A percentile compares a stretch with the other conserved stretches of the same genome.
Conservation (phyloP, 768 basidiomycete genomes). For the Auricularia sp. region DNA sequence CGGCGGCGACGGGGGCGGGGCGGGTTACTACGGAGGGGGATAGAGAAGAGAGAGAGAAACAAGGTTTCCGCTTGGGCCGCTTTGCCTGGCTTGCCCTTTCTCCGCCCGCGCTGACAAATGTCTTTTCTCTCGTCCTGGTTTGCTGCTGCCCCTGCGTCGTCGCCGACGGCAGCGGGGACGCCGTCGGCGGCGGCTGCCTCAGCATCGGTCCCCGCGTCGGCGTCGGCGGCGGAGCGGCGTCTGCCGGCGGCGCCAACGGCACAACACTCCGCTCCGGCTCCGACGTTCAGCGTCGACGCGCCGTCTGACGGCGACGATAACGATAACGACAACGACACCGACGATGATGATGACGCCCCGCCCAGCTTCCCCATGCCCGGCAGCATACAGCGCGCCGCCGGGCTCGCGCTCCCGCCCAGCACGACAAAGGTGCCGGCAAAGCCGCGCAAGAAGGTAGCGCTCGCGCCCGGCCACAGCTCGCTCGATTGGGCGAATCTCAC, state of each 20-base stretch:
- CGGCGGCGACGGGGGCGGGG: neutral
- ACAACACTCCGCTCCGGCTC: too few species aligned
- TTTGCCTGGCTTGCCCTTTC: neutral
- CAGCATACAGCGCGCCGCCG: slow-evolving; percentile 61
- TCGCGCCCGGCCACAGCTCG: slow-evolving; percentile 85
- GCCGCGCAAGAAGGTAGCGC: slow-evolving; percentile 68
- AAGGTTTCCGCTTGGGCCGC: neutral
- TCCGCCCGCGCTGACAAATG: neutral
- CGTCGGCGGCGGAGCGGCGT: too few species aligned
- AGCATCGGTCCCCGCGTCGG: too few species aligned
- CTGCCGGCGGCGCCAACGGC: too few species aligned
- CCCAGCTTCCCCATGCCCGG: slow-evolving; percentile 65
- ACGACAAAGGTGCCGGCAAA: slow-evolving; percentile 54
- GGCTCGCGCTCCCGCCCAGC: slow-evolving; percentile 46
- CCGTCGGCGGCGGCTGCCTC: too few species aligned
- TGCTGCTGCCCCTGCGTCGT: neutral
- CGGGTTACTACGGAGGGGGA: neutral
- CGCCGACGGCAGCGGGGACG: neutral
- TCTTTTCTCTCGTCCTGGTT: slow-evolving; percentile 1
- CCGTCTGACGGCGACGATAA: too few species aligned
- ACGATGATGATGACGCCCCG: slow-evolving; percentile 44
- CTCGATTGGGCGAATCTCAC: slow-evolving; percentile 92
- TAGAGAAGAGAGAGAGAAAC: neutral
- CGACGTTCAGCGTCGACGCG: too few species aligned
- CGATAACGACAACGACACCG: slow-evolving; percentile 10